These are phyloP conservation scores for Nicotiana otophora DNA, from an alignment of 257 asterid species.

Conservation along the genomic window DNA sequence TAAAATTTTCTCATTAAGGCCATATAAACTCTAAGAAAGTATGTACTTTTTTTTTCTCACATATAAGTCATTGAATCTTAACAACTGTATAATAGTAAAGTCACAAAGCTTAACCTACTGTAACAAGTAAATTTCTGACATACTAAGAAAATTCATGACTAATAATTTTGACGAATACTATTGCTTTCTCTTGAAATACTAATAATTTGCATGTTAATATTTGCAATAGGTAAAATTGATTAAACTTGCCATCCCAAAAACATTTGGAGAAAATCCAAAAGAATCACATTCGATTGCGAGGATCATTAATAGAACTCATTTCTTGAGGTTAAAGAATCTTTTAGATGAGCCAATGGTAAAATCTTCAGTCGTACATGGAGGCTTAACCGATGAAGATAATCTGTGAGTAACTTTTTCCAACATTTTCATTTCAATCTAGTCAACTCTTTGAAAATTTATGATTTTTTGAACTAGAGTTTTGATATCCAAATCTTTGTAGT, in stretches of 20 bases:
- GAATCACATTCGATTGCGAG: constrained; percentile 37
- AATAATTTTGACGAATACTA: neutral
- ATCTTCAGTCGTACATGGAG: constrained; percentile 53
- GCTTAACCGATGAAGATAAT: constrained; percentile 48
- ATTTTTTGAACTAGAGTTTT: too few species aligned
- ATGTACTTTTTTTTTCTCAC: too few species aligned
- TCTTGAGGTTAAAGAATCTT: constrained; percentile 38
- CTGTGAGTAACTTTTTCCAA: constrained; percentile 33
- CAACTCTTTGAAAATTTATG: too few species aligned
- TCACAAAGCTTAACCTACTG: too few species aligned
- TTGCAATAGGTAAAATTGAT: constrained; percentile 46
- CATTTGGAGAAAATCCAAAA: constrained; percentile 58
- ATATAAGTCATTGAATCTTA: too few species aligned
- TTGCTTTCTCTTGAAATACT: neutral
- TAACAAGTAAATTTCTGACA: neutral
- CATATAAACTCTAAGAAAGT: too few species aligned
- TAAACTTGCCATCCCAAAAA: constrained; percentile 25
- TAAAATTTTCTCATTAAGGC: too few species aligned
- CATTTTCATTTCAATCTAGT: neutral
- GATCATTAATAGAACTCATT: constrained; percentile 49
- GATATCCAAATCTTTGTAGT: too few species aligned
- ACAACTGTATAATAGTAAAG: neutral
- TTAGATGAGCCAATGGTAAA: constrained; percentile 50
- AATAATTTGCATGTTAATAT: neutral
- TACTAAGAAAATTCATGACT: neutral